Base-by-base conservation (phyloP, 2,329 filamentous ascomycete species). In the Cercospora berteroae region DNA sequence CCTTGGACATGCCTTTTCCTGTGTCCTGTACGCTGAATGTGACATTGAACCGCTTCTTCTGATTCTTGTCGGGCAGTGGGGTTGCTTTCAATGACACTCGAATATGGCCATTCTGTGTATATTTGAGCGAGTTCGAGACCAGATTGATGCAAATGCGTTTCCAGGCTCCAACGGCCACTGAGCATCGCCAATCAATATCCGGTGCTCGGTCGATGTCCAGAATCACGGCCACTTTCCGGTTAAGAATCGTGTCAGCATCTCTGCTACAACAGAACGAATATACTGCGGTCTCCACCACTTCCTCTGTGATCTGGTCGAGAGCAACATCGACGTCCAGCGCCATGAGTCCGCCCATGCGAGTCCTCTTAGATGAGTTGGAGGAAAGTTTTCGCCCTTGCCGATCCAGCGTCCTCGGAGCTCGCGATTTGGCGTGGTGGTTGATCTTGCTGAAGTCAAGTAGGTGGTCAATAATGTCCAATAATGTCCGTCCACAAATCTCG, bases 1-100 rank as follows among this genome's bases (percentile, higher is more conserved):
- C 86, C 12, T 85, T 80, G 0, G 84, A 84, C 60, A 92, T 92
- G 1, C 90, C 90, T 39, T 83, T 83, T 0, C 90, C 90, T 0
- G 88, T 89, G 71, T 92, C 90, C 0, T 81, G 80, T 0, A 92
- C 84, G 9, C 67, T 69, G 25, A 75, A 69, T 0, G 68, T 70
- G 12, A 71, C 74, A 52, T 73, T 72, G 63, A 72, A 73, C 1
- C 65, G 65, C 52, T 68, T 71, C 18, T 64, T 63, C 13, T 72
- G 65, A 13, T 64, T 62, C 62, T 70, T 72, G 10, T 72, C 69
- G 4, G 70, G 63, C 5, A 72, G 63, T 13, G 69, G 69, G 29
- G 61, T 65, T 4, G 70, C 68, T 18, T 65, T 71, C 42, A 77
- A 61, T 0, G 71, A 71, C 5, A 83, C 71, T 7, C 74, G 69